Conservation (phyloP, 352 stramenopile genomes). For the Blastocystis sp. region DNA sequence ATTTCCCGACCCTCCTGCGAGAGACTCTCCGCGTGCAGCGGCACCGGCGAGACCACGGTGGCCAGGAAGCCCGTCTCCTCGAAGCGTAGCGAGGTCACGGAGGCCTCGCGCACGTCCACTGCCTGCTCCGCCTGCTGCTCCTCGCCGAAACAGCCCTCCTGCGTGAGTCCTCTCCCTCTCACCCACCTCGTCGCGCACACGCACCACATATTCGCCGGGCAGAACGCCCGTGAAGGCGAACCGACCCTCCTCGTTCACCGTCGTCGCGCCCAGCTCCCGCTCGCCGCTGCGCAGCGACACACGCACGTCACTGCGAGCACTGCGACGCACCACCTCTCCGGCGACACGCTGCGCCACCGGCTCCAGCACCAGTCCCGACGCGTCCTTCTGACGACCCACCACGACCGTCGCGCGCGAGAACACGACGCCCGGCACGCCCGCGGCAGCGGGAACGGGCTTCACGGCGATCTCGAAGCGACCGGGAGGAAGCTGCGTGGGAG, state of each 20-base stretch:
- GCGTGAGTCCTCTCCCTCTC: background rate
- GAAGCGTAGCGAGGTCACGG: background rate
- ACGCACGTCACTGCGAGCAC: background rate
- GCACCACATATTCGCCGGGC: background rate
- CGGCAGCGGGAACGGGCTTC: background rate
- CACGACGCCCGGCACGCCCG: background rate
- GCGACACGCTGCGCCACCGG: background rate
- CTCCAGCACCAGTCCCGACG: background rate
- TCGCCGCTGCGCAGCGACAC: background rate
- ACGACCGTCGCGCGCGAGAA: background rate
- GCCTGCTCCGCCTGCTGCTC: background rate
- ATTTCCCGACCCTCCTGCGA: background rate
- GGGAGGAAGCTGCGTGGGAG: background rate
- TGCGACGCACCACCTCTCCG: background rate
- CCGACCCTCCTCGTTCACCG: background rate
- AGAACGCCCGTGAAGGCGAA: background rate
- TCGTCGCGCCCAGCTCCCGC: background rate
- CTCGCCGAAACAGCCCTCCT: slow-evolving; percentile 8
- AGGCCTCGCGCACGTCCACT: background rate
- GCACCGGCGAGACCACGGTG: background rate
- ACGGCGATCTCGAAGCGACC: background rate
- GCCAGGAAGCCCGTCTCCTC: background rate
- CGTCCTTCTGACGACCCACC: background rate
- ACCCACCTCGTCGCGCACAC: background rate
- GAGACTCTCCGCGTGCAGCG: background rate